Conservation (phyloP, 73 alveolate species). For the Paramecium sonneborni region DNA sequence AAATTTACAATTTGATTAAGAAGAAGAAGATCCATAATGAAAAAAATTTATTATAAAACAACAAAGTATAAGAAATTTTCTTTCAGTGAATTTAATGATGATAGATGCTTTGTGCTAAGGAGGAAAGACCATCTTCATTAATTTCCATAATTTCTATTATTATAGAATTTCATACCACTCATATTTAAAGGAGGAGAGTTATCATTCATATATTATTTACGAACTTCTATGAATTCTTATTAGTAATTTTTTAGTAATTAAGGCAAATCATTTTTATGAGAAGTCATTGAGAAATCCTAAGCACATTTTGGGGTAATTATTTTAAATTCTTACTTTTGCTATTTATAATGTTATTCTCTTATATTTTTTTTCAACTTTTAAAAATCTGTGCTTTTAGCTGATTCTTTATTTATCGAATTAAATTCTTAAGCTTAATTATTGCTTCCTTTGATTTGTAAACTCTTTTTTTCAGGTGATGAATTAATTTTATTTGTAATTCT, state of each 20-base stretch:
- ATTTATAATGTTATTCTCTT: background rate
- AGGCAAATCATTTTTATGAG: background rate
- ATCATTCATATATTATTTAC: background rate
- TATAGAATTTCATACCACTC: conserved; percentile 18
- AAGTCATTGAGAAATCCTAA: background rate
- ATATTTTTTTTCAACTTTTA: background rate
- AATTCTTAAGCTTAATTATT: background rate
- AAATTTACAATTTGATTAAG: background rate
- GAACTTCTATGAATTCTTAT: background rate
- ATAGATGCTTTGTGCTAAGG: background rate
- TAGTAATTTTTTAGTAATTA: background rate
- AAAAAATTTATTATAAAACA: background rate
- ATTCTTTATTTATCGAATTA: background rate
- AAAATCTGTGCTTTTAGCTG: background rate
- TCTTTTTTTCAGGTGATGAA: background rate
- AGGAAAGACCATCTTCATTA: background rate
- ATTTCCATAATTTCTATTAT: conserved; percentile 11
- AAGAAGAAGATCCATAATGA: conserved; percentile 8
- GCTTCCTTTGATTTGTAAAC: background rate
- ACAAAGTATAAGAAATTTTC: background rate
- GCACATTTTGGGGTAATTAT: background rate
- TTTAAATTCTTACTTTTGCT: background rate
- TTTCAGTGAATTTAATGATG: background rate
- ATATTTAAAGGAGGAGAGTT: background rate
- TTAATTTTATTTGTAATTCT: background rate